Percentiles rank a stretch among this genome's conserved stretches.
Conservation (phyloP, 2,329 filamentous ascomycete genomes). For the Cercospora canescens region DNA sequence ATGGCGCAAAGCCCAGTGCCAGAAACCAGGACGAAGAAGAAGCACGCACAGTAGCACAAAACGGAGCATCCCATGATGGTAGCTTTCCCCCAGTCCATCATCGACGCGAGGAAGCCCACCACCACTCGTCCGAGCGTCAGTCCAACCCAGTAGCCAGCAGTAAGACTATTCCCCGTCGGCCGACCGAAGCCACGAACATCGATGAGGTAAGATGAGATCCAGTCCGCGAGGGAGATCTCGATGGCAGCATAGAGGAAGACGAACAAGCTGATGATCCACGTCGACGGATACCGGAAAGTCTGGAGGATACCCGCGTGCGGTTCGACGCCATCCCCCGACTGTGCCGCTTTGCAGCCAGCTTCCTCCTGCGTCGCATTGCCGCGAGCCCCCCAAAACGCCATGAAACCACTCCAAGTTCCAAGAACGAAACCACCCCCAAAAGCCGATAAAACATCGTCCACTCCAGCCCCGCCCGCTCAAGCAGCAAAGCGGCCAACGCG, state of each 20-base stretch:
- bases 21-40: conserved; percentile 7
- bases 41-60: conserved; percentile 7
- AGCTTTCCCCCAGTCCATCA: conserved; percentile 6
- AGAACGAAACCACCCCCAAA: neutral
- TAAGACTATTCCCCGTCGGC: conserved; percentile 14
- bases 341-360: conserved; percentile 5
- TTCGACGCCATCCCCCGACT: neutral
- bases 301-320: neutral
- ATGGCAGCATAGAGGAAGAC: conserved; percentile 10
- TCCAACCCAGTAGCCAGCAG: conserved; percentile 22
- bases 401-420: conserved; percentile 8
- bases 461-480: conserved; percentile 5
- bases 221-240: conserved; percentile 11
- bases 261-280: conserved; percentile 12
- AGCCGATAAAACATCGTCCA: conserved; percentile 9
- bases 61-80: conserved; percentile 4
- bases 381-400: conserved; percentile 3
- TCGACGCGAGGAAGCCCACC: conserved; percentile 19
- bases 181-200: conserved; percentile 5
- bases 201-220: conserved; percentile 16
- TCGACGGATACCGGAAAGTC: conserved; percentile 36
- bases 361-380: conserved; percentile 2
- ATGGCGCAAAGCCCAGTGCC: conserved; percentile 5
- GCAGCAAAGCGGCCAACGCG: conserved; percentile 9
- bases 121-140: conserved; percentile 17